Base-by-base conservation (phyloP, 176 grass and related monocot species). In the Carex littledalei region DNA sequence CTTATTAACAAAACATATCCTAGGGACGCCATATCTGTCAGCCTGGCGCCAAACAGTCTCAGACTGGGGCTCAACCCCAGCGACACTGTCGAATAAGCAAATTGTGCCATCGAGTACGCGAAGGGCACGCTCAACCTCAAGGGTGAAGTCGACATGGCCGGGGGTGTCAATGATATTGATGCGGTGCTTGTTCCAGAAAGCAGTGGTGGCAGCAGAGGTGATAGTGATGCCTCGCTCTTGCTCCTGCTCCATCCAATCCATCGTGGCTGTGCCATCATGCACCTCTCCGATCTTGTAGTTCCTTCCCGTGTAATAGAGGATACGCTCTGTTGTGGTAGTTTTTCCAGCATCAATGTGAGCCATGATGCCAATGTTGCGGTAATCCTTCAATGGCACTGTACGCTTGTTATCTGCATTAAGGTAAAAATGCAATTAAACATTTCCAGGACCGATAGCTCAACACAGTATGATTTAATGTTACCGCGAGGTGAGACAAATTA, bases 231-330 rank as follows among this genome's bases (percentile, higher is more conserved):
- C 95, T 84, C 93, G 89, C 81, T 98, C 95, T 84, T 98, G 95
- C 80, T 98, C 95, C 76, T 95, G 95, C 86, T 98, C 93, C 95
- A 98, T 98, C 95, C 95, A 98, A 70, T 98, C 95, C 95, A 98
- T 95, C 2, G 95, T 98, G 43, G 95, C 93, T 17, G 95, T 98
- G 65, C 93, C 95, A 63, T 98, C 95, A 61, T 98, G 95, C 73
- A 98, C 95, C 88, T 98, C 95, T 5, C 95, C 95, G 31, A 98
- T 98, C 81, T 98, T 95, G 87, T 98, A 98, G 88, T 98, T 98
- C 67, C 85, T 94, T 81, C 95, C 95, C 58, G 93, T 95, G 89
- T 98, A 98, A 79, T 93, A 98, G 29, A 98, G 88, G 89, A 98
- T 68, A 18, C 95, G 95, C 59, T 98, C 95, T 74, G 95, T 98